Evolutionary conservation across 768 basidiomycete genomes (phyloP).

Genomic region (Trichaptum fuscoviolaceum): DNA sequence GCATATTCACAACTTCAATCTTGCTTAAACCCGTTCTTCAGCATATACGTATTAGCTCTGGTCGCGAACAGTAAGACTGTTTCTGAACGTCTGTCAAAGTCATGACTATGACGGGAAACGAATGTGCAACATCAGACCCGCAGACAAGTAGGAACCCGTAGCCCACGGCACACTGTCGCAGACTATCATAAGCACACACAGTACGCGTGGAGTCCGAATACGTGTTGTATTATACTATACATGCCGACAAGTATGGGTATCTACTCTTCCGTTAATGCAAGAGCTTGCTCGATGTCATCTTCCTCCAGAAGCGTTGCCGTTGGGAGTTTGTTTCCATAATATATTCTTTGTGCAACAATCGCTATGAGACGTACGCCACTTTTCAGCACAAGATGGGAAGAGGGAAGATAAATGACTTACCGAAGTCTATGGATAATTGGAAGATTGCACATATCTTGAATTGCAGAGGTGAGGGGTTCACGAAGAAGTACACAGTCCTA

Average conservation of each 20-base stretch:
- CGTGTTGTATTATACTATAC: background rate
- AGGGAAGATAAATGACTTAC: constrained; percentile 36
- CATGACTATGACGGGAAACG: too few species aligned
- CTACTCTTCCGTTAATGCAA: constrained; percentile 55
- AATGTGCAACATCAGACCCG: too few species aligned
- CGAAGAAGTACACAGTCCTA: constrained; percentile 79
- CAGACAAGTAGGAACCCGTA: too few species aligned
- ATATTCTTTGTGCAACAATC: constrained; percentile 67
- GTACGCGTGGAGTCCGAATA: background rate
- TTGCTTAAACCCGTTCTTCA: too few species aligned
- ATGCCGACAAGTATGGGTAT: background rate
- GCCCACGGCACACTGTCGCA: background rate
- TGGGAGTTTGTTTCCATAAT: constrained; percentile 72
- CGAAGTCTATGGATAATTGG: constrained; percentile 73
- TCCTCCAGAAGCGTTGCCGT: constrained; percentile 40
- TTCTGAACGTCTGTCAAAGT: too few species aligned
- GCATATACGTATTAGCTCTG: too few species aligned
- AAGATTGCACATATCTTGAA: constrained; percentile 83
- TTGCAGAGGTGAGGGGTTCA: constrained; percentile 65
- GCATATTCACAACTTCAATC: too few species aligned
- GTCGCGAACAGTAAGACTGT: too few species aligned
- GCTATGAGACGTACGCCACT: constrained; percentile 31
- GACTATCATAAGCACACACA: background rate
- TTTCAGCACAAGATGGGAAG: constrained; percentile 14
- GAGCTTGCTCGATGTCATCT: constrained; percentile 71